Evolutionary conservation across 2,329 filamentous ascomycete species (phyloP).

Genomic region (Penicillium sp.): DNA sequence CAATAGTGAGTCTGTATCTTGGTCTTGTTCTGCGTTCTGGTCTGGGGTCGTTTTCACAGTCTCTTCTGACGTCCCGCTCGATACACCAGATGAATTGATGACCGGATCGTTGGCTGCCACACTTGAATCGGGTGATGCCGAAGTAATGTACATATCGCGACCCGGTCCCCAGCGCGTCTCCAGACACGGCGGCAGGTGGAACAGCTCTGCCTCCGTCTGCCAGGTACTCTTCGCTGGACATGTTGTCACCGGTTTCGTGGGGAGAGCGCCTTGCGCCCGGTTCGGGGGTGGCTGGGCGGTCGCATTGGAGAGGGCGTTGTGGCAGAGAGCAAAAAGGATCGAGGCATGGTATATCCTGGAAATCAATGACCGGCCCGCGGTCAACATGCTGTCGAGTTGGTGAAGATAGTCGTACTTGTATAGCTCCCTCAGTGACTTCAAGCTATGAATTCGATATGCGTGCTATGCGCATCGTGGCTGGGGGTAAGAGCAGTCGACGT

Average conservation of each 20-base stretch:
- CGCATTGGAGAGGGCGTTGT: slow-evolving; percentile 1
- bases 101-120: background rate
- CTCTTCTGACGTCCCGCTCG: background rate
- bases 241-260: slow-evolving; percentile 2
- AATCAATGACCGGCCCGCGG: slow-evolving; percentile 8
- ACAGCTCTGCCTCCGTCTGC: slow-evolving; percentile 15
- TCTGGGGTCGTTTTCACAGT: background rate
- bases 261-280: background rate
- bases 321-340: slow-evolving; percentile 7
- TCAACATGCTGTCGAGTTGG: slow-evolving; percentile 11
- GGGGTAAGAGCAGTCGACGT: slow-evolving; percentile 9
- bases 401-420: background rate
- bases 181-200: slow-evolving; percentile 14
- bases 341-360: slow-evolving; percentile 7
- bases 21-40: slow-evolving; percentile 37
- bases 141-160: background rate
- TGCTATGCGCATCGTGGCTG: slow-evolving; percentile 14
- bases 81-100: background rate
- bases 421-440: slow-evolving; percentile 5
- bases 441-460: background rate
- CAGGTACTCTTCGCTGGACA: slow-evolving; percentile 12
- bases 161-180: slow-evolving; percentile 12
- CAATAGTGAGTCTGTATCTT: slow-evolving; percentile 62
- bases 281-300: slow-evolving; percentile 1
- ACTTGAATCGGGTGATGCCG: background rate